Base-by-base conservation (phyloP, 306 rosid genomes). In the Lathyrus sativus region DNA sequence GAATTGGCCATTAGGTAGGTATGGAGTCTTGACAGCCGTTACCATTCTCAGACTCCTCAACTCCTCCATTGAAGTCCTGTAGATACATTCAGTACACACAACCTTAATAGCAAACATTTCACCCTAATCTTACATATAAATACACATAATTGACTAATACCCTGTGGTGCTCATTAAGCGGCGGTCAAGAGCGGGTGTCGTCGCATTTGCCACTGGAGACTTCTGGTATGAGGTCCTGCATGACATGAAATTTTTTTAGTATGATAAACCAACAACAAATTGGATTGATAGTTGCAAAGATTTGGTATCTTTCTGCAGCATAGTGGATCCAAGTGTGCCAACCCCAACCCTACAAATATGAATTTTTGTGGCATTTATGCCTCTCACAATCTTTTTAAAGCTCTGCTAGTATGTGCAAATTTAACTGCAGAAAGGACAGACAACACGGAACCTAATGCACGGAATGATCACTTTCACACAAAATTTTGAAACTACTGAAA, bases 1-100 rank as follows among this genome's bases (percentile, higher is more conserved):
- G 31, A 91, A 82, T 60, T 86, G 89, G 54, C 96, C 96, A 19
- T 86, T 87, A 0, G 91, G 89, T 13, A 90, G 83, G 75, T 90
- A 90, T 22, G 98, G 96, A 13, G 96, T 90, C 85, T 93, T 90
- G 72, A 86, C 81, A 55, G 97, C 98, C 14, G 98, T 88, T 72
- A 88, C 74, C 68, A 90, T 70, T 74, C 91, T 83, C 72, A 93
- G 78, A 71, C 84, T 61, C 79, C 82, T 86, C 48, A 86, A 86
- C 50, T 80, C 93, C 22, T 90, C 95, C 17, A 80, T 49, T 0
- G 82, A 80, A 31, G 93, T 90, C 87, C 98, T 93, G 90, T 9
- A 78, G 74, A 69, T 45, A 75, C 18, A 53, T 22, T 19, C 35
- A 51, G 5, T 19, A 4, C 55, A 18, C 29, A 51, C 6, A 19